Conservation (phyloP, 75 land plant species). For the Pinus tabuliformis region DNA sequence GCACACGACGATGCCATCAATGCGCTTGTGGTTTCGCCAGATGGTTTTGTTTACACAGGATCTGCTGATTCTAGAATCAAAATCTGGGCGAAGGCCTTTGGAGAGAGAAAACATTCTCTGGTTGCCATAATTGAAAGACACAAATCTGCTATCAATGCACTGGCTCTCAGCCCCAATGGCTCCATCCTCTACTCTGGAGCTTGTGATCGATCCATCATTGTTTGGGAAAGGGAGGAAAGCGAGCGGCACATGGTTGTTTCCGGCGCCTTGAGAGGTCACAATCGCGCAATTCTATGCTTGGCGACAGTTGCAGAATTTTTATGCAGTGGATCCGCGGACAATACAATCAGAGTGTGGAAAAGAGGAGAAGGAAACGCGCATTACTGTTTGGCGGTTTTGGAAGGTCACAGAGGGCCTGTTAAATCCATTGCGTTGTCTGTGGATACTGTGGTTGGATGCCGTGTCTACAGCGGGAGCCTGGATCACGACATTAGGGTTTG, state of each 20-base stretch:
- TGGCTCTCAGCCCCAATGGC: constrained; percentile 48
- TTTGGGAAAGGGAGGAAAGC: constrained; percentile 61
- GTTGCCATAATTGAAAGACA: constrained; percentile 48
- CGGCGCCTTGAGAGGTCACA: constrained; percentile 53
- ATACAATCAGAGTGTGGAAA: constrained; percentile 47
- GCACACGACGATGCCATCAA: constrained; percentile 38
- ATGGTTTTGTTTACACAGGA: constrained; percentile 52
- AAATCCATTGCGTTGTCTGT: constrained; percentile 35
- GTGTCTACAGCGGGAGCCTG: constrained; percentile 61
- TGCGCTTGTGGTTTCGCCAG: constrained; percentile 11
- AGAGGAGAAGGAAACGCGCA: constrained; percentile 3
- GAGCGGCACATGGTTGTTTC: constrained; percentile 37
- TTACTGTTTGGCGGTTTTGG: constrained; percentile 42
- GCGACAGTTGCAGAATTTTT: constrained; percentile 17
- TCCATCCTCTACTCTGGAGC: constrained; percentile 59
- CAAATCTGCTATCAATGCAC: constrained; percentile 62
- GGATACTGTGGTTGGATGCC: neutral
- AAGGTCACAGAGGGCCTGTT: constrained; percentile 55
- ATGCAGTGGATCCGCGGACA: constrained; percentile 58
- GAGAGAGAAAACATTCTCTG: constrained; percentile 18
- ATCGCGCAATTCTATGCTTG: constrained; percentile 55
- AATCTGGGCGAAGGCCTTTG: constrained; percentile 42
- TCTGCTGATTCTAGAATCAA: constrained; percentile 58
- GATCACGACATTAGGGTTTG: constrained; percentile 65
- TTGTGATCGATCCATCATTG: constrained; percentile 53